Evolutionary conservation across 192 early-diverging fungal genomes (phyloP).

Genomic region (Pilobolus umbonatus): DNA sequence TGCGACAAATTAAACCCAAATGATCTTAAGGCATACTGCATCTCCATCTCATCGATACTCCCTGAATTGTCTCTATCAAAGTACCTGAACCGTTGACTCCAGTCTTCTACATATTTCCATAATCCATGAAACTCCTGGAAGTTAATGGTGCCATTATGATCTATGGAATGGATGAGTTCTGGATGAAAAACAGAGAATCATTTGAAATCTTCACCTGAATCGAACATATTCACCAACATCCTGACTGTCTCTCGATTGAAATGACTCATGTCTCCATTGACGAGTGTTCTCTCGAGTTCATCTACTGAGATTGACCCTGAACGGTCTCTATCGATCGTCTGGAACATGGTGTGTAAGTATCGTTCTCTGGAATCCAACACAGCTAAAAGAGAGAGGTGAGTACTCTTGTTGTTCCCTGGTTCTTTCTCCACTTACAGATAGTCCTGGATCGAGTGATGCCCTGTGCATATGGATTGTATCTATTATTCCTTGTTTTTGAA

Average conservation of each 20-base stretch:
- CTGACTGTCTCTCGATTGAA: constrained; percentile 70
- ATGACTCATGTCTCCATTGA: constrained; percentile 52
- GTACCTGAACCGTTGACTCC: constrained; percentile 61
- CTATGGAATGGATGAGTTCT: constrained; percentile 5
- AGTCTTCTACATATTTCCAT: constrained; percentile 68
- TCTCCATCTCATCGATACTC: constrained; percentile 48
- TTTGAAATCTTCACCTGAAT: constrained; percentile 24
- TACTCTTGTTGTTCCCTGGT: too few species aligned
- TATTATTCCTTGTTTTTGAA: too few species aligned
- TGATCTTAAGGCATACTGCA: constrained; percentile 22
- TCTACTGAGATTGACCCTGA: constrained; percentile 9
- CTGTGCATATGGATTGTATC: too few species aligned
- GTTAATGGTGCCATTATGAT: constrained; percentile 55
- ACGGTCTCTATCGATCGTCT: constrained; percentile 2
- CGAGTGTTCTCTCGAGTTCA: constrained; percentile 3
- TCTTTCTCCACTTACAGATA: too few species aligned
- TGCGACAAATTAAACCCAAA: constrained; percentile 39
- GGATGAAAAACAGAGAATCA: neutral
- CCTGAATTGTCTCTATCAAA: constrained; percentile 65
- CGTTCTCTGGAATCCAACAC: neutral
- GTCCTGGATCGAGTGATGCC: too few species aligned
- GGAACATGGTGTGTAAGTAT: constrained; percentile 6
- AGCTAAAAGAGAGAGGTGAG: too few species aligned
- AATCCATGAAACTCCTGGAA: constrained; percentile 64
- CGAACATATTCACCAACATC: constrained; percentile 64